Evolutionary conservation across 208 protist genomes (phyloP).

Genomic region (Trichomonas gallinae): DNA sequence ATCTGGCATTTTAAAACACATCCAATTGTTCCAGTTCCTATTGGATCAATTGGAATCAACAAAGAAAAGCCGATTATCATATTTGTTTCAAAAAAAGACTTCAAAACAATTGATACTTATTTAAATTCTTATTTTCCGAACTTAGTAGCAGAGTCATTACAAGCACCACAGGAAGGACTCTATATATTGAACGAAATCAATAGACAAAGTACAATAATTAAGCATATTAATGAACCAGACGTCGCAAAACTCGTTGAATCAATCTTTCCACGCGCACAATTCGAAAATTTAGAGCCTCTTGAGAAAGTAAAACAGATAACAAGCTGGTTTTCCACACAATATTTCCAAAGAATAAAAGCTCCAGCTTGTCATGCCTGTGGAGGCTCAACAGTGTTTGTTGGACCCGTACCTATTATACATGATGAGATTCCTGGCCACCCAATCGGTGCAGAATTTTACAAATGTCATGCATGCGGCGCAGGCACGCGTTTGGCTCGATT

Average conservation of each 20-base stretch:
- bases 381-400: neutral
- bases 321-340: neutral
- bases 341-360: neutral
- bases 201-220: neutral
- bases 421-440: neutral
- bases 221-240: neutral
- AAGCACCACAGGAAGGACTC: neutral
- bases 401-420: neutral
- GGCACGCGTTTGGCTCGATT: neutral
- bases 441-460: neutral
- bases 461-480: neutral
- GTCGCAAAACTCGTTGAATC: neutral
- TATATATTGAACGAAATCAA: neutral
- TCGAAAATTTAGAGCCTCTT: neutral
- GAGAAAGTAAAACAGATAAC: neutral
- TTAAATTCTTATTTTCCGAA: neutral
- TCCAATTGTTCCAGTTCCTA: neutral
- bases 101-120: neutral
- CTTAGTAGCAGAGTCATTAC: neutral
- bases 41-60: neutral
- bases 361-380: neutral
- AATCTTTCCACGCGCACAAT: neutral
- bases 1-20: neutral
- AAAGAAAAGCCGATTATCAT: neutral
- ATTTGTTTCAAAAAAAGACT: neutral